Conservation (phyloP, 1,284 basidiomycete genomes). For the Nidula niveotomentosa region DNA sequence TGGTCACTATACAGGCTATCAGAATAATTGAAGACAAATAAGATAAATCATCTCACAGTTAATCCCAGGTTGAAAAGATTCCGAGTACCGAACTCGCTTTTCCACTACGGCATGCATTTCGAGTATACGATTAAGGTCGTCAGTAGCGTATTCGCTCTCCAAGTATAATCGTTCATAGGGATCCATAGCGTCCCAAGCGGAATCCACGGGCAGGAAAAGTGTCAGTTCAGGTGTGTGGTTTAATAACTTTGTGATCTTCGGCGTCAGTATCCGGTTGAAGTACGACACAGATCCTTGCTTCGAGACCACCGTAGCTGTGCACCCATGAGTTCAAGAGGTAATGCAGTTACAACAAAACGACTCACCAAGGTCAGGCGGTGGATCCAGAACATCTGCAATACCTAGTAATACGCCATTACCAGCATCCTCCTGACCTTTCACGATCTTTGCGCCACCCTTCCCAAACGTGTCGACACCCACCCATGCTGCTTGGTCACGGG, state of each 20-base stretch:
- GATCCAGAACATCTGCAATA: slow-evolving; percentile 73
- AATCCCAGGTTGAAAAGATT: slow-evolving; percentile 51
- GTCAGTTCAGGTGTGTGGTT: slow-evolving; percentile 76
- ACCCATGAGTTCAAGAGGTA: background rate
- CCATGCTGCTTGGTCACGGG: slow-evolving; percentile 47
- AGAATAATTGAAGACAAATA: slow-evolving; percentile 3
- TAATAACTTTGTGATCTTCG: slow-evolving; percentile 53
- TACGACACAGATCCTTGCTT: slow-evolving; percentile 66
- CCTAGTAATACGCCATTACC: slow-evolving; percentile 82
- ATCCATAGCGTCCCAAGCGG: slow-evolving; percentile 71
- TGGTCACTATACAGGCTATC: slow-evolving; percentile 51
- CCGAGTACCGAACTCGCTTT: slow-evolving; percentile 62
- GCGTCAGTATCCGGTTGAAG: slow-evolving; percentile 65
- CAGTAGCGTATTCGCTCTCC: slow-evolving; percentile 80
- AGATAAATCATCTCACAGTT: slow-evolving; percentile 46
- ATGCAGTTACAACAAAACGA: background rate
- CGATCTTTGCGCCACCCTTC: slow-evolving; percentile 60
- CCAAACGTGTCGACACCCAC: slow-evolving; percentile 78
- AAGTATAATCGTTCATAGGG: slow-evolving; percentile 80
- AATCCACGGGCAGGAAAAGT: slow-evolving; percentile 86
- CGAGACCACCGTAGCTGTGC: slow-evolving; percentile 55
- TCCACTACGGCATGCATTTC: slow-evolving; percentile 71
- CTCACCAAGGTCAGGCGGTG: slow-evolving; percentile 78
- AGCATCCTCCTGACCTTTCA: slow-evolving; percentile 56
- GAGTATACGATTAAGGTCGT: slow-evolving; percentile 78